phyloP scores from a whole-genome alignment of 805 yeast genomes.

The Ogataea wickerhamii region DNA sequence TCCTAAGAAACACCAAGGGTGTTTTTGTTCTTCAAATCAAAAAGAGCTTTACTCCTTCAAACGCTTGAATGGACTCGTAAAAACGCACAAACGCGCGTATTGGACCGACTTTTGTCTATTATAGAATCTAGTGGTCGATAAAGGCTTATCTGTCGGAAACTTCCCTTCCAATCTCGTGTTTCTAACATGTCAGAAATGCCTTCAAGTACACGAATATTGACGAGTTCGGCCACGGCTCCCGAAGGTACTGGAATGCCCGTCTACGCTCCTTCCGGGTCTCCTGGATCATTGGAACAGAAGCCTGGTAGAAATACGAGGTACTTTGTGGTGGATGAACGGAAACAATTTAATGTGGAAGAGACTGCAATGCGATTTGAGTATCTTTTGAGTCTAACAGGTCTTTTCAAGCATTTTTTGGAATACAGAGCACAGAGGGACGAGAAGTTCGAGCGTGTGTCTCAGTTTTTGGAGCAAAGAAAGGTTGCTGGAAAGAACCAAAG shows the following conservation, averaged over 20 bases:
- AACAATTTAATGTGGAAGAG: constrained; percentile 47
- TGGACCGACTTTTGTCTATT: too few species aligned
- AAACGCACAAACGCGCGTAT: too few species aligned
- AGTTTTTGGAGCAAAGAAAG: constrained; percentile 36
- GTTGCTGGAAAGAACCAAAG: constrained; percentile 10
- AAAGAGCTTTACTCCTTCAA: too few species aligned
- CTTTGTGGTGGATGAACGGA: constrained; percentile 32
- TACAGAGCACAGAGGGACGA: constrained; percentile 62
- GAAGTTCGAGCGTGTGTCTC: constrained; percentile 44
- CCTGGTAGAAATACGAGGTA: constrained; percentile 21
- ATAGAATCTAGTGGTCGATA: too few species aligned
- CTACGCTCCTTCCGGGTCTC: neutral
- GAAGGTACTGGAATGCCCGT: neutral
- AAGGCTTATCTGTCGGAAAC: too few species aligned
- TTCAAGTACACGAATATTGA: neutral
- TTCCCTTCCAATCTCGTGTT: too few species aligned
- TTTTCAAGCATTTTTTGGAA: constrained; percentile 67
- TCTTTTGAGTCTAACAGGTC: constrained; percentile 58
- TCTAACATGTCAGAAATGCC: neutral
- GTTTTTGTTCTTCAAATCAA: too few species aligned
- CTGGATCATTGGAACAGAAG: neutral
- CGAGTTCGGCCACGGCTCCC: neutral
- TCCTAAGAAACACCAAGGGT: too few species aligned
- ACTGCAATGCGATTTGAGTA: constrained; percentile 67
- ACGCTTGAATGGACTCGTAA: too few species aligned